Percentiles rank a stretch among this genome's conserved stretches.
Conservation (phyloP, 2,329 filamentous ascomycete genomes). For the Diatrype stigma region DNA sequence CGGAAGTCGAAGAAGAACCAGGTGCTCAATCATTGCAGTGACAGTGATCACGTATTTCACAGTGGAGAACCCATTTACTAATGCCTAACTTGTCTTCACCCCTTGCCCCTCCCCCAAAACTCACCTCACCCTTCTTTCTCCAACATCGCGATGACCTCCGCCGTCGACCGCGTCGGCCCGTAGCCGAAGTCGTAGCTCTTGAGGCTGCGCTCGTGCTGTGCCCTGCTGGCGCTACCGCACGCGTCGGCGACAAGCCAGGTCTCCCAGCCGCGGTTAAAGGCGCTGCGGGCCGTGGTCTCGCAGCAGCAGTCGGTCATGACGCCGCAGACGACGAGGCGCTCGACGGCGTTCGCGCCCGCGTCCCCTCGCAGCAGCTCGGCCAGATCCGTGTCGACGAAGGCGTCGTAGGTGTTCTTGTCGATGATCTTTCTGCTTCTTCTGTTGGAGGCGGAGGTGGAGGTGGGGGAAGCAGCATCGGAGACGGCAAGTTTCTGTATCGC, state of each 20-base stretch:
- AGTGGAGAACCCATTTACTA: too few species aligned
- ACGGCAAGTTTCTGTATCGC: conserved; percentile 12
- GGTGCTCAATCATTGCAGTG: too few species aligned
- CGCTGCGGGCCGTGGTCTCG: conserved; percentile 33
- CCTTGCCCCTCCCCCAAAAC: background rate
- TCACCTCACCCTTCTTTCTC: background rate
- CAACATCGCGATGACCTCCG: background rate
- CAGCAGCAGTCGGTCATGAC: conserved; percentile 40
- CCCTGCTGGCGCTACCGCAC: conserved; percentile 29
- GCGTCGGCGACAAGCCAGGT: conserved; percentile 36
- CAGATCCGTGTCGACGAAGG: conserved; percentile 32
- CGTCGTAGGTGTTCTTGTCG: conserved; percentile 37
- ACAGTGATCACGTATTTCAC: too few species aligned
- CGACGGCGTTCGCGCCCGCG: conserved; percentile 15
- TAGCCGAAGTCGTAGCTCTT: conserved; percentile 31
- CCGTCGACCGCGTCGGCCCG: conserved; percentile 13
- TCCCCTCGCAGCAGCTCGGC: conserved; percentile 8
- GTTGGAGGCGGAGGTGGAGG: too few species aligned
- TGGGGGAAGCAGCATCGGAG: too few species aligned
- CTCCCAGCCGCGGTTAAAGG: conserved; percentile 37
- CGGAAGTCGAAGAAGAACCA: too few species aligned
- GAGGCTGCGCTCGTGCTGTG: conserved; percentile 29
- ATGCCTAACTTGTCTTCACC: too few species aligned
- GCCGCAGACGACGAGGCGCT: conserved; percentile 33
- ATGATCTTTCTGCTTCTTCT: conserved; percentile 15